Evolutionary conservation across 148 eudicot genomes (phyloP).

Genomic region (Rhododendron williamsianum): DNA sequence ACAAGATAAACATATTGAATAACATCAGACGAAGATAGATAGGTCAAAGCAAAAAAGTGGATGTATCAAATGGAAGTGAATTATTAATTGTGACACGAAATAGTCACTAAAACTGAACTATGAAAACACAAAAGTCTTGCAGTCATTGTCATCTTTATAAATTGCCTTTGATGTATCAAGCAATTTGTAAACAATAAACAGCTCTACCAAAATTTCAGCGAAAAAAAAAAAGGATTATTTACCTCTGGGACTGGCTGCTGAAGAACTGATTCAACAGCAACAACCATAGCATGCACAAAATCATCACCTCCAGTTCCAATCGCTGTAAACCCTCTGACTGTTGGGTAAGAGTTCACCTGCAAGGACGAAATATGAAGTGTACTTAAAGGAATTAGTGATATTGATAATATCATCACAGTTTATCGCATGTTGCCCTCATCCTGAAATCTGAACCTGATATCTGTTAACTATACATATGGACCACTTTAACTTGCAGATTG

Average conservation of each 20-base stretch:
- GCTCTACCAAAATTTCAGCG: background rate
- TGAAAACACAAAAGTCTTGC: background rate
- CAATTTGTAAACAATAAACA: background rate
- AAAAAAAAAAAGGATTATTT: slow-evolving; percentile 9
- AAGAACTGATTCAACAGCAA: slow-evolving; percentile 92
- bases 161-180: background rate
- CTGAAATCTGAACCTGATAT: background rate
- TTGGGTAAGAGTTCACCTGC: slow-evolving; percentile 87
- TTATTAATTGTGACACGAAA: background rate
- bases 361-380: background rate
- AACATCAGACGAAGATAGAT: background rate
- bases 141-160: background rate
- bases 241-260: slow-evolving; percentile 83
- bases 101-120: background rate
- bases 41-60: background rate
- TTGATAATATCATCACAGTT: background rate
- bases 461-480: background rate
- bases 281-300: slow-evolving; percentile 90
- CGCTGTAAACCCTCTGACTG: slow-evolving; percentile 86
- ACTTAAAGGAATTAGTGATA: background rate
- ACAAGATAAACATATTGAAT: background rate
- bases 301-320: slow-evolving; percentile 97
- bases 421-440: background rate
- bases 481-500: background rate
- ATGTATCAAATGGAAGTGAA: background rate